Base-by-base conservation (phyloP, 2,329 filamentous ascomycete species). In the Colletotrichum spinosum region DNA sequence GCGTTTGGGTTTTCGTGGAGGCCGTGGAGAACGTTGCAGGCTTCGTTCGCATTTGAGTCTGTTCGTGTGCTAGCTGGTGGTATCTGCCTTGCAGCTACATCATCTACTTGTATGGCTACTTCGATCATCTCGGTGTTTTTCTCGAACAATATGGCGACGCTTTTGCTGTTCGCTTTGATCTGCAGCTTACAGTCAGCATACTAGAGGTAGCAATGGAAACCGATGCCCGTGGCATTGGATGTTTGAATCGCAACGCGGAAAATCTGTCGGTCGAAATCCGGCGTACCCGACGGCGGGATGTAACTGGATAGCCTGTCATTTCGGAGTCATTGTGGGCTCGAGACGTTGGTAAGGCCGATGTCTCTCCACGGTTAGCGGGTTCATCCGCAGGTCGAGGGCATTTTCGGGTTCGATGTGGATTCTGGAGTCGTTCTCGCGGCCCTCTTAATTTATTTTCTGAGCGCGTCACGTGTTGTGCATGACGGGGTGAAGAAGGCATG, bases 271-370 rank as follows among this genome's bases (percentile, higher is more conserved):
- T 38, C 37, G 57, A 66, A 63, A 49, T 38, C 58, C 53, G 63
- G 63, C 55, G 59, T 50, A 48, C 41, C 58, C 52, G 48, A 66
- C 44, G 35, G 15, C 37, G 48, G 48, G 58, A 61, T 53, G 59
- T 48, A 62, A 62, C 52, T 50, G 15, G 46, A 39, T 53, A 48
- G 52, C 48, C 63, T 49, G 52, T 62, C 63, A 66, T 66, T 34
- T 66, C 63, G 63, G 63, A 35, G 58, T 13, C 63, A 66, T 66
- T 66, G 63, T 63, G 63, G 63, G n/a, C 53, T 63, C 48, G 25
- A 11, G 37, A 49, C 41, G 42, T 44, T 65, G 62, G 48, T 66
- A 66, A 38, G 59, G 63, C 63, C 63, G 63, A 66, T 37, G 15
- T 63, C 58, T 62, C 58, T 57, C 63, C 63, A 66, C 58, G 58